These are phyloP conservation scores for Phytopythium cucurbitacearum DNA, from an alignment of 352 stramenopile genomes.

Conservation along the genomic window DNA sequence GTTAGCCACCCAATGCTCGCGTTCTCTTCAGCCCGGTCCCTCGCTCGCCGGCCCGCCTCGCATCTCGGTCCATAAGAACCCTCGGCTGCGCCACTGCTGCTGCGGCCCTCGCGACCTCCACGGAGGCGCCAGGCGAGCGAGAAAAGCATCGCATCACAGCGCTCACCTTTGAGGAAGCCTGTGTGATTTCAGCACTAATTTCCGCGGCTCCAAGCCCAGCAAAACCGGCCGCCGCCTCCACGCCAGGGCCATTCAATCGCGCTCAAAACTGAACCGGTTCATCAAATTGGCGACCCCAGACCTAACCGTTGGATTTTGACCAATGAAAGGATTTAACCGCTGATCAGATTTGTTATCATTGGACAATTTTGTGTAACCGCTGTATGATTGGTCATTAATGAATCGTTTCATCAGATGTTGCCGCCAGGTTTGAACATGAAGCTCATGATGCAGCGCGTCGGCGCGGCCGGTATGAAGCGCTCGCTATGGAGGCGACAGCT, in stretches of 20 bases:
- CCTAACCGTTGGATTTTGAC: slow-evolving; percentile 13
- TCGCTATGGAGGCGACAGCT: too few species aligned
- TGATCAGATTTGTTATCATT: slow-evolving; percentile 2
- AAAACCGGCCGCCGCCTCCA: slow-evolving; percentile 18
- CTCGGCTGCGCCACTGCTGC: not conserved
- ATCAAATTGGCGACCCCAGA: not conserved
- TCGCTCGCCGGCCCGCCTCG: slow-evolving; percentile 2
- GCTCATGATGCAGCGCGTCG: slow-evolving; percentile 27
- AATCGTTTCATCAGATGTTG: not conserved
- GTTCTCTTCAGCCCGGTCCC: slow-evolving; percentile 6
- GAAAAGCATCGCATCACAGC: slow-evolving; percentile 7
- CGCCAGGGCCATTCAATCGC: slow-evolving; percentile 67
- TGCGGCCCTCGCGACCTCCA: not conserved
- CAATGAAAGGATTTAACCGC: slow-evolving; percentile 13
- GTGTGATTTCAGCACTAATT: slow-evolving; percentile 87
- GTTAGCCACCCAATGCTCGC: slow-evolving; percentile 5
- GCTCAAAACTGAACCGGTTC: slow-evolving; percentile 30
- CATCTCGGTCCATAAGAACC: slow-evolving; percentile 1
- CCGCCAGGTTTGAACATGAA: slow-evolving; percentile 17
- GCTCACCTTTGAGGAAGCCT: slow-evolving; percentile 82
- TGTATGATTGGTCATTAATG: slow-evolving; percentile 3
- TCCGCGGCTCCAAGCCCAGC: slow-evolving; percentile 7
- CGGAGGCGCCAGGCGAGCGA: not conserved
- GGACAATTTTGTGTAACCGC: not conserved
- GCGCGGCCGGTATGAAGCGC: slow-evolving; percentile 1